phyloP scores from a whole-genome alignment of 169 alveolate species.

The Eimeria zaria region DNA sequence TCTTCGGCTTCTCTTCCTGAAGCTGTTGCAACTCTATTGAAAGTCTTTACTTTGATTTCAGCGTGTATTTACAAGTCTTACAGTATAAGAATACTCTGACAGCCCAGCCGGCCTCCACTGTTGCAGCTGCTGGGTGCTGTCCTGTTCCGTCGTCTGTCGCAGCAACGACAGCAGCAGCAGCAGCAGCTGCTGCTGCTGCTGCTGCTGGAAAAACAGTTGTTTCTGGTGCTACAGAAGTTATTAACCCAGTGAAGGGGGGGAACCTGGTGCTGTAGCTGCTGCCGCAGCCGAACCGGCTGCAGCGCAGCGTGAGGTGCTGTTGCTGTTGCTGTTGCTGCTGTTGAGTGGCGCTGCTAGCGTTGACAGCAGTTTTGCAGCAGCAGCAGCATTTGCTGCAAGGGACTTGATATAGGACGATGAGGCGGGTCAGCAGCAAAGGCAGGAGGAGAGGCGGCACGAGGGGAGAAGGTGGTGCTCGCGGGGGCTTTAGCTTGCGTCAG shows the following conservation, averaged over 20 bases:
- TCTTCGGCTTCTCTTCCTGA: neutral
- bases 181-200: conserved; percentile 27
- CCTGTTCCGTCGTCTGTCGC: neutral
- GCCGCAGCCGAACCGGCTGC: conserved; percentile 40
- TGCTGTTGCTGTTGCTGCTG: conserved; percentile 9
- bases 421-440: neutral
- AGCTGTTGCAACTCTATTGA: neutral
- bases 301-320: conserved; percentile 35
- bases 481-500: neutral
- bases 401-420: neutral
- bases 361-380: neutral
- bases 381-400: neutral
- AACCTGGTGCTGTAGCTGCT: conserved; percentile 20
- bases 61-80: too few relatives aligned
- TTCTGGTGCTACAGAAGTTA: neutral
- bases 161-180: conserved; percentile 15
- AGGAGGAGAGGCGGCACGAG: neutral
- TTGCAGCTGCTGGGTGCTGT: conserved; percentile 5
- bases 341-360: neutral
- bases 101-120: neutral
- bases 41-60: too few relatives aligned
- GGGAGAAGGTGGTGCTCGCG: neutral
- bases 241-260: neutral
- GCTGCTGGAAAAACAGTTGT: neutral
- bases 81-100: too few relatives aligned